These are phyloP conservation scores for Asterochloris erici DNA, from an alignment of 139 green algal genomes.

Conservation along the genomic window DNA sequence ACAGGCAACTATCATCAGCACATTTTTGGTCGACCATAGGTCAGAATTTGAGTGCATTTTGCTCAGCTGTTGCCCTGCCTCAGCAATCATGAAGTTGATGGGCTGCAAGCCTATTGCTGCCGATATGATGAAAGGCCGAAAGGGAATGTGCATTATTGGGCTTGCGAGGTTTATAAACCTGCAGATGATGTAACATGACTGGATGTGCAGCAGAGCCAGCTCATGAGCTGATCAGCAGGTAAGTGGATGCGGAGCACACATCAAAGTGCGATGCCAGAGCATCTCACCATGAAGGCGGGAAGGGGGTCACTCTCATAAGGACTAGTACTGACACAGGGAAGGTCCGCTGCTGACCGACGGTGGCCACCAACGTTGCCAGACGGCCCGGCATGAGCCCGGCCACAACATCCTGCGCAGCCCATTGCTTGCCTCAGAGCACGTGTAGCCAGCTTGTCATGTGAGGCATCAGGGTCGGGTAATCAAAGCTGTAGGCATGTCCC, in stretches of 20 bases:
- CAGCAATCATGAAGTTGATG: slow-evolving; percentile 21
- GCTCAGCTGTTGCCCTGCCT: slow-evolving; percentile 10
- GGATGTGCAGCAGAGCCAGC: too few species aligned
- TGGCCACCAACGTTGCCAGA: slow-evolving; percentile 10
- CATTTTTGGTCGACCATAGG: not conserved
- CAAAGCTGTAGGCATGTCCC: not conserved
- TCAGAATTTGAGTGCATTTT: slow-evolving; percentile 4
- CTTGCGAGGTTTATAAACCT: not conserved
- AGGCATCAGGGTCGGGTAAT: not conserved
- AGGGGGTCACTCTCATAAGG: slow-evolving; percentile 39
- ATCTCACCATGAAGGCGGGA: slow-evolving; percentile 36
- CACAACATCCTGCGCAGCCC: slow-evolving; percentile 16
- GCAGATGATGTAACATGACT: not conserved
- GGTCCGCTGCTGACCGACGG: slow-evolving; percentile 33
- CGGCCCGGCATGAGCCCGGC: slow-evolving; percentile 30
- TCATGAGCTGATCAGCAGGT: not conserved
- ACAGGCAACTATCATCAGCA: too few species aligned
- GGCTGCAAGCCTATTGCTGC: slow-evolving; percentile 23
- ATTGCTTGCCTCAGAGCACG: not conserved
- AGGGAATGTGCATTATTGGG: slow-evolving; percentile 8
- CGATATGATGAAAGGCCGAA: slow-evolving; percentile 9
- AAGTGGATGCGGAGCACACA: not conserved
- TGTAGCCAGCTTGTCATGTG: not conserved
- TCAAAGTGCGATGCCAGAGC: slow-evolving; percentile 15
- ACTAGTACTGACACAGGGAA: slow-evolving; percentile 41